Evolutionary conservation across 2,329 filamentous ascomycete genomes (phyloP).

Genomic region (Penicillium sp.): DNA sequence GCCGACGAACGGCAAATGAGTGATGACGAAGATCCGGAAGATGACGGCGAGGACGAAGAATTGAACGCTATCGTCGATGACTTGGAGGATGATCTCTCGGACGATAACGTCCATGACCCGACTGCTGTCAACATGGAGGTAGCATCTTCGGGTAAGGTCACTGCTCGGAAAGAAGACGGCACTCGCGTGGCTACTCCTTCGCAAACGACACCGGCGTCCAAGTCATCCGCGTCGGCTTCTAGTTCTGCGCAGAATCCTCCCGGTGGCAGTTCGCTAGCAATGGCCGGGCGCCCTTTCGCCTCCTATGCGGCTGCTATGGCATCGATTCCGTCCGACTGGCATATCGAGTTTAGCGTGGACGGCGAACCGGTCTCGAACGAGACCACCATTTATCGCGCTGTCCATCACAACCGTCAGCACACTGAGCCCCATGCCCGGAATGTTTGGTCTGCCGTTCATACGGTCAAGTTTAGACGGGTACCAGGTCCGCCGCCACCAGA

Average conservation of each 20-base stretch:
- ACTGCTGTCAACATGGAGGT: constrained; percentile 88
- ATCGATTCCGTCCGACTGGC: constrained; percentile 80
- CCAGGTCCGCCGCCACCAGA: constrained; percentile 72
- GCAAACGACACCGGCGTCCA: constrained; percentile 46
- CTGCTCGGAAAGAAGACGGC: constrained; percentile 83
- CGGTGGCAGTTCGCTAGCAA: constrained; percentile 43
- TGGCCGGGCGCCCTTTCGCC: constrained; percentile 53
- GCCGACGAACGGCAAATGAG: constrained; percentile 81
- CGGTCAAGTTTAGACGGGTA: constrained; percentile 83
- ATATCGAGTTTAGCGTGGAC: constrained; percentile 88
- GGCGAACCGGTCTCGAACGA: constrained; percentile 77
- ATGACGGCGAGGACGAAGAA: constrained; percentile 49
- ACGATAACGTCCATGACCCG: constrained; percentile 65
- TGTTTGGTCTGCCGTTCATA: constrained; percentile 82
- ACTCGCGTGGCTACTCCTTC: constrained; percentile 76
- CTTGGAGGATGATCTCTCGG: constrained; percentile 71
- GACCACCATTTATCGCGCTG: constrained; percentile 89
- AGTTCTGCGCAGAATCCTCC: constrained; percentile 18
- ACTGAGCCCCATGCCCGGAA: constrained; percentile 64
- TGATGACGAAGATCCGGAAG: constrained; percentile 56
- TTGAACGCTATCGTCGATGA: constrained; percentile 82
- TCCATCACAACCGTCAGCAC: constrained; percentile 60
- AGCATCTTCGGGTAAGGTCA: constrained; percentile 75
- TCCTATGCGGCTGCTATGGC: constrained; percentile 77
- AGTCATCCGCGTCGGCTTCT: constrained; percentile 32